Conservation (phyloP, 768 basidiomycete species). For the Obba rivulosa region DNA sequence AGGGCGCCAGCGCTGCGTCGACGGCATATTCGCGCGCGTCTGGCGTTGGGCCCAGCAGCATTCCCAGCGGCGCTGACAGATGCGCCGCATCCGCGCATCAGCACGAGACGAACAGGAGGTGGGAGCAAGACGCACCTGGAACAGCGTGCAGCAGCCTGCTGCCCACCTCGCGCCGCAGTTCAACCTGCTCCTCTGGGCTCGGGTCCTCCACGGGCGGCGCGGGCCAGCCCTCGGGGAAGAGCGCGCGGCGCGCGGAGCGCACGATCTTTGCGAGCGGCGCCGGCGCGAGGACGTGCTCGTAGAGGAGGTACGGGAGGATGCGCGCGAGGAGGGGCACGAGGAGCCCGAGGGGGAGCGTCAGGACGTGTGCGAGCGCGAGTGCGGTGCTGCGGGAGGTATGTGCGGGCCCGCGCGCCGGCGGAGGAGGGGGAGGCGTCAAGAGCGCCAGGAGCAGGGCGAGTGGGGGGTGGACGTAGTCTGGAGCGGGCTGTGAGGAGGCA, state of each 20-base stretch:
- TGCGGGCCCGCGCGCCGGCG: slow-evolving; percentile 26
- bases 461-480: slow-evolving; percentile 18
- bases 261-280: slow-evolving; percentile 47
- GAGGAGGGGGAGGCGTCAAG: slow-evolving; percentile 15
- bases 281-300: slow-evolving; percentile 46
- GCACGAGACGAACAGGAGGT: background rate
- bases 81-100: background rate
- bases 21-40: slow-evolving; percentile 36
- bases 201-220: slow-evolving; percentile 70
- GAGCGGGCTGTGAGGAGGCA: slow-evolving; percentile 13
- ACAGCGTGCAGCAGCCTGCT: slow-evolving; percentile 33
- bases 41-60: slow-evolving; percentile 52
- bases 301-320: slow-evolving; percentile 65
- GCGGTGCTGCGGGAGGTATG: slow-evolving; percentile 8
- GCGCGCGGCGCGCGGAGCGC: slow-evolving; percentile 54
- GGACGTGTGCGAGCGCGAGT: slow-evolving; percentile 21
- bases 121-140: slow-evolving; percentile 44
- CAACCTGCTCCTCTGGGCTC: slow-evolving; percentile 66
- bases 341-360: slow-evolving; percentile 16
- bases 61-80: slow-evolving; percentile 38
- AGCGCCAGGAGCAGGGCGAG: slow-evolving; percentile 25
- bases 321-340: slow-evolving; percentile 21
- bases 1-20: slow-evolving; percentile 50
- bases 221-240: slow-evolving; percentile 91
- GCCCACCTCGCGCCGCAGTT: slow-evolving; percentile 40